Evolutionary conservation across 1,139 yeast genomes (phyloP), one percentile per base, ranked within the genome.

Genomic region (Candida sanyaensis): DNA sequence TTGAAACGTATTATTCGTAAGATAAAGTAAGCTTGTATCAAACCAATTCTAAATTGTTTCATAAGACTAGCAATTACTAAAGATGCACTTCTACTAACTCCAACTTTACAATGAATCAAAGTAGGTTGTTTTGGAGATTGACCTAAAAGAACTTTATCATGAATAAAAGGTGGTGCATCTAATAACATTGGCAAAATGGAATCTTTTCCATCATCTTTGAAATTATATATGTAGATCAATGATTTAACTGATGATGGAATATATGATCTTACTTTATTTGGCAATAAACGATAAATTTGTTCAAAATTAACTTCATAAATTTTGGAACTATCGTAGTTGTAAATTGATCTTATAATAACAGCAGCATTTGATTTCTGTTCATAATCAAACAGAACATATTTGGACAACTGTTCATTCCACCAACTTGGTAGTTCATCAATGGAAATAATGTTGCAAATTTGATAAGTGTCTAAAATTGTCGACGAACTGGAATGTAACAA

Each of bases 1-100:
- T 91, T 91, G 57, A 91, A 77, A 42, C 98, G 73, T 46, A 96
- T 79, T 5, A 90, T 96, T 46, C 97, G 71, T 27, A 90, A 96
- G 66, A 76, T 86, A 59, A 90, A 68, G 61, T 90, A 91, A 3
- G 96, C 92, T 44, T 86, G 76, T 12, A 91, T 78, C 37, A 91
- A 67, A 41, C 84, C 83, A 50, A 88, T 73, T 28, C 80, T 72
- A 50, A 83, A 70, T 45, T 88, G 70, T 55, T 83, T 85, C 96
- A 91, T 90, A 49, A 89, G 86, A 60, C 88, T 92, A 3, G 97
- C 97, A 54, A 91, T 88, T 55, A 96, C 87, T 37, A 92, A 87
- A 0, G 96, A 84, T 0, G 97, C 97, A 23, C 95, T 86, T 48
- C 97, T 73, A 0, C 96, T 88, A 4, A 91, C 97, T 1, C 97